Evolutionary conservation across 2,329 filamentous ascomycete species (phyloP), one percentile per base, ranked within the genome.

Genomic region (Fusarium zealandicum): DNA sequence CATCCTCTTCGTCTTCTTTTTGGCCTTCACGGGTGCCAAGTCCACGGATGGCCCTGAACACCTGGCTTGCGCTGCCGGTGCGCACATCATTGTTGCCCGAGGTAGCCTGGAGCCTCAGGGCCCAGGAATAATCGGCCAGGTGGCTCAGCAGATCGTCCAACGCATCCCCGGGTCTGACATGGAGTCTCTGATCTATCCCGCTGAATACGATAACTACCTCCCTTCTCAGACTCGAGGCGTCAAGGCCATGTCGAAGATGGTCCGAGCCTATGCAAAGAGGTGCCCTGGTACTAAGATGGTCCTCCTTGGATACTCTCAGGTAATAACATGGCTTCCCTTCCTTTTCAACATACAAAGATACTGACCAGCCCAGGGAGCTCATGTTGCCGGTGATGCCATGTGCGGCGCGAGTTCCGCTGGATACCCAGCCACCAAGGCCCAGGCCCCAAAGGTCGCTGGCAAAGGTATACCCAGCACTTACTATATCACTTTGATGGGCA

Each of bases 51-150:
- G n/a, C 10, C 14, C 41, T 1, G 12, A 5, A 6, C 38, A 40
- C 25, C n/a, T 25, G 7, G 36, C 25, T 6, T 68, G 59, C 9
- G 31, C 43, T 12, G 47, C 55, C 2, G 52, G 61, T 1, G 59
- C 54, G 1, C 65, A 67, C 7, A 42, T 68, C 41, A 37, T 68
- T 28, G 59, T 64, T 1, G 54, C 57, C 2, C 63, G 65, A 0
- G 65, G 61, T 1, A 68, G 65, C 20, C 33, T 51, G 0, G 65
- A 68, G 16, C 41, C 64, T 0, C 38, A 61, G 13, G 65, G 65
- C 0, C 54, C 60, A 0, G 65, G 65, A 1, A 48, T 59, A 1
- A 56, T 68, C 11, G 65, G 65, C 0, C 14, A 44, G 1, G 31
- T 68, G 4, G 61, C 65, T 0, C 20, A 57, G 0, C 8, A 41